Conservation (phyloP, 257 asterid genomes). For the Plantago ovata region DNA sequence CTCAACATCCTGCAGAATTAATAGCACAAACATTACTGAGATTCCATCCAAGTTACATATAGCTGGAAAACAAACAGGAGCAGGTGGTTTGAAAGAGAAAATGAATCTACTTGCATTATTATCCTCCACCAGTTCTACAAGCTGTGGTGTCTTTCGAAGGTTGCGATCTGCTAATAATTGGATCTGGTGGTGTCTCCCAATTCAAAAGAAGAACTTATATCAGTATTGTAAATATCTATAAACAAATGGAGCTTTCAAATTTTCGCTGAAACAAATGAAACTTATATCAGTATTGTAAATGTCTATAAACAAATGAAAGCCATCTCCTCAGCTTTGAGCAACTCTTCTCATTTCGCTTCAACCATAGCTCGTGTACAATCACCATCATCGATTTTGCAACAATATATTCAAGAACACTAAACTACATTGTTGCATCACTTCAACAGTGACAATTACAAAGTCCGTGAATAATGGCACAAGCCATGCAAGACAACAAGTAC, state of each 20-base stretch:
- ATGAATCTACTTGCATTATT: slow-evolving; percentile 50
- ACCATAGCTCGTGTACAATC: no score
- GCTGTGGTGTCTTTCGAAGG: slow-evolving; percentile 97
- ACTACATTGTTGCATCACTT: no score
- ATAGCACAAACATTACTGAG: slow-evolving; percentile 29
- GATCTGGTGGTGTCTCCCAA: slow-evolving; percentile 52
- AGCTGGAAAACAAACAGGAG: slow-evolving; percentile 10
- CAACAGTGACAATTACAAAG: no score
- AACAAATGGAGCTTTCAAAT: slow-evolving; percentile 6
- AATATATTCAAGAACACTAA: no score
- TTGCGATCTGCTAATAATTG: slow-evolving; percentile 97
- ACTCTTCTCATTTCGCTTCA: no score
- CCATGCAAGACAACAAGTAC: no score
- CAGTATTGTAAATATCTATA: slow-evolving; percentile 21
- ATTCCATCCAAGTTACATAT: slow-evolving; percentile 20
- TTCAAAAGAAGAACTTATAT: slow-evolving; percentile 17
- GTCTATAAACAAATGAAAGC: no score
- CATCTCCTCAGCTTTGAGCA: no score
- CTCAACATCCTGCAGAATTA: slow-evolving; percentile 90
- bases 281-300: no score
- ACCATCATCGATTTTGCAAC: no score
- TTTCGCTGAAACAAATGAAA: no score
- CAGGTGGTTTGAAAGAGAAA: slow-evolving; percentile 17
- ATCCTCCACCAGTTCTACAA: slow-evolving; percentile 92
- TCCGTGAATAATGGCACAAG: no score